Evolutionary conservation across 164 flowering plant genomes (phyloP), one percentile per base, ranked within the genome.

Genomic region (Vitis rupestris): DNA sequence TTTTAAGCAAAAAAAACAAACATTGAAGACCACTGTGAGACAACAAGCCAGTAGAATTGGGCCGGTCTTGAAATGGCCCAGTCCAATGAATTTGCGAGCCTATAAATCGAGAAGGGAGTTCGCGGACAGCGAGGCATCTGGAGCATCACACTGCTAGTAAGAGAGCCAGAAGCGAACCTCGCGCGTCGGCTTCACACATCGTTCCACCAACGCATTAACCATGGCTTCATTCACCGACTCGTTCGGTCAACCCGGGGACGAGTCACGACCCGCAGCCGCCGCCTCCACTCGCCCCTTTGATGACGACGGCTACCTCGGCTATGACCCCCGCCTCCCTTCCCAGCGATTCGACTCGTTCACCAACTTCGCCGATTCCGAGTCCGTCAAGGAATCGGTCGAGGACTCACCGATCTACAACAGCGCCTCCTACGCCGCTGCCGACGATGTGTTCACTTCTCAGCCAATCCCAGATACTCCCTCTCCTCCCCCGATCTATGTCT

Each of bases 261-360:
- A 70, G 52, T 56, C 74, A 17, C 72, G 12, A 63, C 58, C 74
- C 30, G 9, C 55, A 6, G 44, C 44, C 6, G 70, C 54, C 30
- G 61, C 76, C 48, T 61, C 84, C 23, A 70, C 77, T 72, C 82
- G 80, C 14, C 82, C 84, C 1, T 82, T 79, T 73, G 84, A 79
- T 23, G 84, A 81, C 66, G 84, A 79, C 17, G 81, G 77, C 23
- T 82, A 79, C 79, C 29, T 75, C 1, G 81, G 85, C 44, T 81
- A 79, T 66, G 84, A 81, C 56, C 80, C 82, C 57, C 82, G 80
- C 58, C 71, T 74, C 50, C 75, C 81, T 10, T 82, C 85, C 15
- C 85, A 82, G 63, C 82, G 85, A 2, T 82, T 82, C 71, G 82
- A 82, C 63, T 63, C 85, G 10, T 82, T 77, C 70, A 60, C 80